Evolutionary conservation across 2,329 filamentous ascomycete genomes (phyloP).

Genomic region (Aphanocladium album): DNA sequence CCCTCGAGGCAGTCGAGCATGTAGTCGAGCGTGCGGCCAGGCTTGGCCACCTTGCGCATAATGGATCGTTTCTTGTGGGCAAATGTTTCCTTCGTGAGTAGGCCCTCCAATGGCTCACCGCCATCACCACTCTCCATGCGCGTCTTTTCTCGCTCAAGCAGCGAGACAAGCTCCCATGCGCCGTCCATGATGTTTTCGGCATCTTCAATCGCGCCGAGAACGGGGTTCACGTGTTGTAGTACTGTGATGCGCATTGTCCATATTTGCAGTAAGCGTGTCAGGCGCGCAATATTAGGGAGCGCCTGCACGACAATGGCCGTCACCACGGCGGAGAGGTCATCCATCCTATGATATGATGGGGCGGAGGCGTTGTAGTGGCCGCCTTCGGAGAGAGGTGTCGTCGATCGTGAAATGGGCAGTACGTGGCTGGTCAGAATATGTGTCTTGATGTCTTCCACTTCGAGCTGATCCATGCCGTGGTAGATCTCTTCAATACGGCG

Average conservation of each 20-base stretch:
- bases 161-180: conserved; percentile 59
- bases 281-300: conserved; percentile 70
- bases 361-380: conserved; percentile 24
- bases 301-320: conserved; percentile 89
- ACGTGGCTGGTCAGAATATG: conserved; percentile 81
- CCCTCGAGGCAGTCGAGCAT: conserved; percentile 88
- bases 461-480: conserved; percentile 61
- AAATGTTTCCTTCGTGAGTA: conserved; percentile 42
- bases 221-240: conserved; percentile 64
- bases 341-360: conserved; percentile 60
- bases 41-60: conserved; percentile 61
- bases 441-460: conserved; percentile 82
- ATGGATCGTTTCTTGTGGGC: conserved; percentile 59
- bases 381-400: conserved; percentile 30
- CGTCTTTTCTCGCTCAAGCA: conserved; percentile 17
- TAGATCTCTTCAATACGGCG: conserved; percentile 68
- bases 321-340: conserved; percentile 84
- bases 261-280: conserved; percentile 66
- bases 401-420: conserved; percentile 42
- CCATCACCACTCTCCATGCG: conserved; percentile 17
- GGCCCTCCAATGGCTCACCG: conserved; percentile 8
- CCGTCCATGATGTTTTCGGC: conserved; percentile 60
- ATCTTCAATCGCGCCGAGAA: conserved; percentile 62
- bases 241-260: conserved; percentile 78
- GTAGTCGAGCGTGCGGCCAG: conserved; percentile 71